Evolutionary conservation across 1,139 yeast genomes (phyloP).

Genomic region (Candida glucosophila): DNA sequence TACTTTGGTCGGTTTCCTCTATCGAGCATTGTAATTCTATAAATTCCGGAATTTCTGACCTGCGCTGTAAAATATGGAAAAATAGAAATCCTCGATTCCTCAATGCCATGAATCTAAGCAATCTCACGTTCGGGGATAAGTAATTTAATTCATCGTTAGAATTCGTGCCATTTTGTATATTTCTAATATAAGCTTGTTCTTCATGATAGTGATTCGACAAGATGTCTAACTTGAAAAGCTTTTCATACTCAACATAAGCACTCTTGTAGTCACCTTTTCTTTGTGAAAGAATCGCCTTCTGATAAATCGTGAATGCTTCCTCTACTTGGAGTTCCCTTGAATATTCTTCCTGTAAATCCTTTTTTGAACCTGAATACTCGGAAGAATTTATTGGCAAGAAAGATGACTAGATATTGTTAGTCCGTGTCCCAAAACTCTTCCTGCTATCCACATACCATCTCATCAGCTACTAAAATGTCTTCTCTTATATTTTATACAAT

Average conservation of each 20-base stretch:
- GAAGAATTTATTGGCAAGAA: slow-evolving; percentile 79
- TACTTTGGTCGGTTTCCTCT: slow-evolving; percentile 2
- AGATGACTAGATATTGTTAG: slow-evolving; percentile 36
- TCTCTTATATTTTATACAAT: too few species aligned
- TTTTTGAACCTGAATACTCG: slow-evolving; percentile 46
- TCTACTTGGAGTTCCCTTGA: slow-evolving; percentile 85
- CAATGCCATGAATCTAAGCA: slow-evolving; percentile 67
- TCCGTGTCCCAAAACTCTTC: neutral
- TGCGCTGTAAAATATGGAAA: slow-evolving; percentile 34
- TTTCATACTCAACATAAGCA: slow-evolving; percentile 51
- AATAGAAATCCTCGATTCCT: slow-evolving; percentile 75
- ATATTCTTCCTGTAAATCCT: slow-evolving; percentile 71
- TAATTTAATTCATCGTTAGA: slow-evolving; percentile 34
- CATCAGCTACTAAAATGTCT: too few species aligned
- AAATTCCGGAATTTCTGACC: slow-evolving; percentile 3
- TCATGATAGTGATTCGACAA: slow-evolving; percentile 43
- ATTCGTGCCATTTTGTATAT: slow-evolving; percentile 31
- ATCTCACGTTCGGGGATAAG: slow-evolving; percentile 62
- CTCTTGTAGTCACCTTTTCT: slow-evolving; percentile 35
- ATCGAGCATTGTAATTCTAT: neutral
- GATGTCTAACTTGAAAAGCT: slow-evolving; percentile 61
- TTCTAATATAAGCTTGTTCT: slow-evolving; percentile 29
- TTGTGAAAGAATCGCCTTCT: slow-evolving; percentile 59
- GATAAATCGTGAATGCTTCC: slow-evolving; percentile 72
- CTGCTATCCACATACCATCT: slow-evolving; percentile 3